Conservation (phyloP, 352 stramenopile genomes). For the Blastocystis sp. region DNA sequence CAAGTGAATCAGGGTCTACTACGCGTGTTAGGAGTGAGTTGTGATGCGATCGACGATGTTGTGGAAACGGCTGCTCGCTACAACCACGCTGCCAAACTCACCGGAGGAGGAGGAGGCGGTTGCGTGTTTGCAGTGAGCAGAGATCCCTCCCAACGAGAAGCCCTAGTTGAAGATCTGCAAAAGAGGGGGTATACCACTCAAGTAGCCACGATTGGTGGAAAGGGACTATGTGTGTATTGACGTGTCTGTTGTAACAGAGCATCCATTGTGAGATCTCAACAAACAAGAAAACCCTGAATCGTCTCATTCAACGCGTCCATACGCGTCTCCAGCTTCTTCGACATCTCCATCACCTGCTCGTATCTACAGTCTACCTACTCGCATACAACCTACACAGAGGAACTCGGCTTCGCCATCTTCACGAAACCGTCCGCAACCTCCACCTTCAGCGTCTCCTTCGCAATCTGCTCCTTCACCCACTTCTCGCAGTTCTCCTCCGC, state of each 20-base stretch:
- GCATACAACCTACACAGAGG: not conserved
- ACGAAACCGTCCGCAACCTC: not conserved
- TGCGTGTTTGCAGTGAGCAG: slow-evolving; percentile 71
- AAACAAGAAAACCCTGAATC: not conserved
- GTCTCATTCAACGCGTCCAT: not conserved
- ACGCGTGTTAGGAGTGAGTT: slow-evolving; percentile 70
- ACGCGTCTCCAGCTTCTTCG: not conserved
- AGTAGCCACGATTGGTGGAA: slow-evolving; percentile 62
- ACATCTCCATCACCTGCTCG: slow-evolving; percentile 8
- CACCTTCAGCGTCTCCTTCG: not conserved
- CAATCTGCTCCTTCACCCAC: not conserved
- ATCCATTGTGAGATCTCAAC: too few relatives aligned
- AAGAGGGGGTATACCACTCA: slow-evolving; percentile 63
- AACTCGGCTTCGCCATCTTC: not conserved
- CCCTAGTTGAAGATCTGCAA: slow-evolving; percentile 54
- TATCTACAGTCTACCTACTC: not conserved
- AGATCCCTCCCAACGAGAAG: slow-evolving; percentile 60
- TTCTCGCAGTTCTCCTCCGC: not conserved
- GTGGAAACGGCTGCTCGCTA: slow-evolving; percentile 64
- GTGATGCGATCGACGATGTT: slow-evolving; percentile 72
- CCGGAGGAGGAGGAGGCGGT: slow-evolving; percentile 71
- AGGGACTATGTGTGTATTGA: slow-evolving; percentile 59
- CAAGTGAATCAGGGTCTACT: slow-evolving; percentile 70
- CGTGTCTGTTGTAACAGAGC: not conserved
- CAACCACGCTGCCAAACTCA: slow-evolving; percentile 75